A percentile compares a stretch with the other conserved stretches of the same genome.
Evolutionary conservation across 441 rosid genomes (phyloP).

Genomic region (Jatropha multifida): DNA sequence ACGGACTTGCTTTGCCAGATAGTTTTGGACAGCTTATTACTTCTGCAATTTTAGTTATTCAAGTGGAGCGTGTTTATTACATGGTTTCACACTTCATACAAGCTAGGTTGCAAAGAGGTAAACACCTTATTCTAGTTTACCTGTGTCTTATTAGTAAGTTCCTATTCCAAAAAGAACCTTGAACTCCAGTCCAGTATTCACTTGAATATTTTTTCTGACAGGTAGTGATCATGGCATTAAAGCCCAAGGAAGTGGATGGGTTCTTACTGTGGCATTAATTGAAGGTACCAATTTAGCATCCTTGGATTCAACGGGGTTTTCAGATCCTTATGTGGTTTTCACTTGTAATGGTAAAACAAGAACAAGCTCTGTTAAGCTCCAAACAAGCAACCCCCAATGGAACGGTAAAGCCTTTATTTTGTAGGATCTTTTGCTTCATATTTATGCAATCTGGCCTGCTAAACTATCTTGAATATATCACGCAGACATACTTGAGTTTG

Average conservation of each 20-base stretch:
- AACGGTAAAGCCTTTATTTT: slow-evolving; percentile 51
- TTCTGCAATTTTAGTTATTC: slow-evolving; percentile 55
- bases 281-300: slow-evolving; percentile 68
- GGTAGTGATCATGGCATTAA: slow-evolving; percentile 71
- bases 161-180: neutral
- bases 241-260: slow-evolving; percentile 80
- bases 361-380: slow-evolving; percentile 87
- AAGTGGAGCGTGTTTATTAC: slow-evolving; percentile 56
- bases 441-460: slow-evolving; percentile 8
- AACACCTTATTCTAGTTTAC: slow-evolving; percentile 10
- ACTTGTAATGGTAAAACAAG: slow-evolving; percentile 80
- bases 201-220: slow-evolving; percentile 28
- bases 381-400: slow-evolving; percentile 78
- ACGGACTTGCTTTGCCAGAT: slow-evolving; percentile 82
- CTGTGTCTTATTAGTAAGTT: neutral
- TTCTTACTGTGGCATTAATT: slow-evolving; percentile 80
- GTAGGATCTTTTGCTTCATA: slow-evolving; percentile 8
- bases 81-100: slow-evolving; percentile 66
- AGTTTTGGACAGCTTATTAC: slow-evolving; percentile 78
- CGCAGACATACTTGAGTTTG: slow-evolving; percentile 87
- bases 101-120: slow-evolving; percentile 69
- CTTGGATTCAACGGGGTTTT: slow-evolving; percentile 45
- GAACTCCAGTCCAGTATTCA: slow-evolving; percentile 11
- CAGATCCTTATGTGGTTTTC: slow-evolving; percentile 79
- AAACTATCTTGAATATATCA: slow-evolving; percentile 21